Conservation (phyloP, 176 grass and related monocot species). For the Bromus sterilis region DNA sequence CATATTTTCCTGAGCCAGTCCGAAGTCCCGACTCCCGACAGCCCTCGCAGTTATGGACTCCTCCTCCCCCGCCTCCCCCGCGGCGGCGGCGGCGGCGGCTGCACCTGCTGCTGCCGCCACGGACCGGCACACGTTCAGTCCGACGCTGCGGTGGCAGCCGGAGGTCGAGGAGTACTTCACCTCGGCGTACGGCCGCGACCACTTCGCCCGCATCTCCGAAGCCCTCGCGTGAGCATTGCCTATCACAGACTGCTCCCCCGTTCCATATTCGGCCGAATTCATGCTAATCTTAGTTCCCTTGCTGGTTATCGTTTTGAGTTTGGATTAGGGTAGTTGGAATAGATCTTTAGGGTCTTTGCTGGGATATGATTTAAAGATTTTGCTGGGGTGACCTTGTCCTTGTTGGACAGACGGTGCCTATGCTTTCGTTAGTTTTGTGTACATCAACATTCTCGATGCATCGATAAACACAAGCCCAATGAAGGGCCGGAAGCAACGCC, state of each 20-base stretch:
- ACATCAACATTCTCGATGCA: neutral
- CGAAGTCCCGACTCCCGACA: neutral
- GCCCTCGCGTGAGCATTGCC: constrained; percentile 51
- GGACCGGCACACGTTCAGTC: constrained; percentile 52
- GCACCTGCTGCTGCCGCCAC: neutral
- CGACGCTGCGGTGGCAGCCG: constrained; percentile 69
- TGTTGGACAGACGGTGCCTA: neutral
- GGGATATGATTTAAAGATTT: neutral
- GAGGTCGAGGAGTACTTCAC: constrained; percentile 78
- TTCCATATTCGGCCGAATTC: neutral
- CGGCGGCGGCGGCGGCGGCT: neutral
- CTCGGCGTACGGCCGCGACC: constrained; percentile 55
- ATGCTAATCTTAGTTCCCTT: neutral
- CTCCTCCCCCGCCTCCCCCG: neutral
- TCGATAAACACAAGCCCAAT: neutral
- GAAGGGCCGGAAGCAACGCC: neutral
- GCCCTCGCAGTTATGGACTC: neutral
- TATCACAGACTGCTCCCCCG: neutral
- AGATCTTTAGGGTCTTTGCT: neutral
- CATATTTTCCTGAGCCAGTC: too few relatives aligned
- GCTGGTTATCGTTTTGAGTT: neutral
- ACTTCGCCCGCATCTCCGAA: constrained; percentile 65
- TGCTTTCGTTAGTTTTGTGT: neutral
- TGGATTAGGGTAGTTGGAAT: neutral
- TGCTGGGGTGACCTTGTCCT: neutral